Evolutionary conservation across 2,329 filamentous ascomycete species (phyloP), one percentile per base, ranked within the genome.

Genomic region (Xylariaceae sp.): DNA sequence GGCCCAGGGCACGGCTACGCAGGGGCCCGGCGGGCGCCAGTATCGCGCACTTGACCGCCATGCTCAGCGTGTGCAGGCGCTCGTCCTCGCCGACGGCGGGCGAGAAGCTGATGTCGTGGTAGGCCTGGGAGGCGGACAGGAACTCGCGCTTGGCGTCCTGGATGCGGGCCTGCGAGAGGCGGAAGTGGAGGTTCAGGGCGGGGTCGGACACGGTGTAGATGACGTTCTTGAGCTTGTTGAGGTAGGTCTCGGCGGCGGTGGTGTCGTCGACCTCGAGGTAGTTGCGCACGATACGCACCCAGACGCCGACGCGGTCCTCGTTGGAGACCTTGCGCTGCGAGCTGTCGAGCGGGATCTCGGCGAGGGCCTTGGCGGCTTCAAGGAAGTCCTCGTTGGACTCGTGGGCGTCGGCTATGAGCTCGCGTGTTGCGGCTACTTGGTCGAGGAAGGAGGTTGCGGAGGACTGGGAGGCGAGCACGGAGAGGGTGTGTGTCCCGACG

Each of bases 201-300:
- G 82, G 78, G 62, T 95, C 82, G 22, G 76, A 68, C 24, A 95
- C 81, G 49, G 78, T 83, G 69, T 87, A 81, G 62, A 95, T 89
- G 52, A 96, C 76, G 60, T 93, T 91, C 69, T 96, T 97, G 64
- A 95, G 85, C 65, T 91, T 90, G 74, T 96, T 96, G 56, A 98
- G 76, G 62, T 90, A 95, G 31, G 78, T 79, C 62, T 94, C 89
- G 32, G 93, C 93, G 28, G 79, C 76, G 1, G 85, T 89, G 8
- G 88, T 85, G 67, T 97, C 90, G 62, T 95, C 91, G 36, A 90
- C 88, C 69, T 98, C 91, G 48, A 98, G 79, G 62, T 93, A 94
- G 71, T 94, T 86, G 48, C 93, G 81, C 60, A 94, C 89, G 60
- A 98, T 95, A 45, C 91, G 87, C 53, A 97, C 85, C 88, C 91